phyloP scores from a whole-genome alignment of 176 grass and related monocot species.

The Echinochloa phyllopogon region DNA sequence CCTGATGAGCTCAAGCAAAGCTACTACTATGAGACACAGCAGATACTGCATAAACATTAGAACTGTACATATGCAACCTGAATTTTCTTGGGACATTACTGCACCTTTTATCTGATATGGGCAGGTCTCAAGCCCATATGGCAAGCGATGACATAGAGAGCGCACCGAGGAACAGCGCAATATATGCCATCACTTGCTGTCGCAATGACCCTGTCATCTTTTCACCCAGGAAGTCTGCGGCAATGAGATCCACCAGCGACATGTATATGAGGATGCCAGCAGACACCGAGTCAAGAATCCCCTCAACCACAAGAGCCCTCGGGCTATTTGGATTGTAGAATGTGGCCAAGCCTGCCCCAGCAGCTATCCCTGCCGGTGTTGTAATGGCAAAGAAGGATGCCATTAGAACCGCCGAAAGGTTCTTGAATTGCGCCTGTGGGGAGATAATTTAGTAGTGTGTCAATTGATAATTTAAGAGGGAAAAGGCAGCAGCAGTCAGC shows the following conservation, averaged over 20 bases:
- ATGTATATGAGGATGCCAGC: constrained; percentile 96
- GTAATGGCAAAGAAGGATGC: constrained; percentile 85
- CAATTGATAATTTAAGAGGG: not conserved
- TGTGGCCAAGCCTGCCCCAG: constrained; percentile 55
- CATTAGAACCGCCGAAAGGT: constrained; percentile 58
- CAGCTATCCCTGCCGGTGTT: constrained; percentile 73
- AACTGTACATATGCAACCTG: constrained; percentile 3
- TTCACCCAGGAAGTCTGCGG: constrained; percentile 70
- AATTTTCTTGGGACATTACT: not conserved
- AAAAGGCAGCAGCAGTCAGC: not conserved
- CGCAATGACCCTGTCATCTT: constrained; percentile 48
- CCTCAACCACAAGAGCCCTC: constrained; percentile 68
- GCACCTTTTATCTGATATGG: not conserved
- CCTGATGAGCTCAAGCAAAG: not conserved
- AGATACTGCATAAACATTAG: not conserved
- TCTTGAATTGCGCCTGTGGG: constrained; percentile 75
- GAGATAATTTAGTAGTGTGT: not conserved
- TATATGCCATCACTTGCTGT: constrained; percentile 61
- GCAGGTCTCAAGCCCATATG: constrained; percentile 71
- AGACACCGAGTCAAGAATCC: constrained; percentile 80
- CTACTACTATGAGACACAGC: not conserved
- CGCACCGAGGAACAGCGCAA: constrained; percentile 64
- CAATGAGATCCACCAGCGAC: constrained; percentile 89
- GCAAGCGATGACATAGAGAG: constrained; percentile 81
- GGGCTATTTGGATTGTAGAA: constrained; percentile 84